Evolutionary conservation across 345 rosid genomes (phyloP).

Genomic region (Eucalyptus camaldulensis): DNA sequence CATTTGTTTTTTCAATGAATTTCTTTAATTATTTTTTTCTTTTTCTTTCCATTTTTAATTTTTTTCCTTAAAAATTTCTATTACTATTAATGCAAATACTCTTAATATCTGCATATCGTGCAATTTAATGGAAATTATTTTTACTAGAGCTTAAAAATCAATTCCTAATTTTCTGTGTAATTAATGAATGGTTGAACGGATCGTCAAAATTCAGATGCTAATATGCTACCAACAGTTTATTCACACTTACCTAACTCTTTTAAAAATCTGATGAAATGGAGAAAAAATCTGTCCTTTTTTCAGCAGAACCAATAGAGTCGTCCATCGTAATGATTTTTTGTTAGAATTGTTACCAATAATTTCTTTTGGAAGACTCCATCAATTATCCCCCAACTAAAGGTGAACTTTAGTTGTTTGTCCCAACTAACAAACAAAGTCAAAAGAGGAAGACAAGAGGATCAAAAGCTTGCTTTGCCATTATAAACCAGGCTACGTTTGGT

Average conservation of each 20-base stretch:
- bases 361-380: background rate
- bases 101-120: no score
- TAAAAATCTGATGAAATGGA: background rate
- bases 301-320: background rate
- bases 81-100: no score
- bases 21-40: no score
- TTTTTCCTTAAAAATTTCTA: no score
- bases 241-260: background rate
- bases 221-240: background rate
- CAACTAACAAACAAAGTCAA: background rate
- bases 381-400: background rate
- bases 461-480: background rate
- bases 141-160: no score
- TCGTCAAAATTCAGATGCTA: no score
- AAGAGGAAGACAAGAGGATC: background rate
- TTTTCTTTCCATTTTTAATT: no score
- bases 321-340: background rate
- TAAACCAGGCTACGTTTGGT: no score
- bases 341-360: background rate
- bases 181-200: rapidly evolving
- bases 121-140: no score
- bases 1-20: no score
- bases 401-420: background rate
- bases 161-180: rapidly evolving
- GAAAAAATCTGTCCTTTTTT: background rate